phyloP scores from a whole-genome alignment of 805 yeast genomes.

The Pichia kluyveri region DNA sequence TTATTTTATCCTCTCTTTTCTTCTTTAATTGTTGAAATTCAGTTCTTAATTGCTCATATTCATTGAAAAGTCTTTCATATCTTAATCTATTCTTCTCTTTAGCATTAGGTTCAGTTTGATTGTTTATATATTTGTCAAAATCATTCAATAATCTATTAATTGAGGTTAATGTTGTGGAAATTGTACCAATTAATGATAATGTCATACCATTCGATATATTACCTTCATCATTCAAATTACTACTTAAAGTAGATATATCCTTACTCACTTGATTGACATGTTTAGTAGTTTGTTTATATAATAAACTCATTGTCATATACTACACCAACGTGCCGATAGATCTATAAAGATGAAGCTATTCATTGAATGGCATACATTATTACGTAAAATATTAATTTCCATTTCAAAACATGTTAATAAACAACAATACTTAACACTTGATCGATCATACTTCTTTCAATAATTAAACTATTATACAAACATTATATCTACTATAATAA shows the following conservation, averaged over 20 bases:
- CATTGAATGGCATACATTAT: too few species aligned
- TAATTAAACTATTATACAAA: too few species aligned
- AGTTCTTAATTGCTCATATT: constrained; percentile 35
- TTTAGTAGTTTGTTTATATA: constrained; percentile 83
- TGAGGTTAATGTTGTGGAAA: constrained; percentile 71
- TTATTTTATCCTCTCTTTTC: constrained; percentile 44
- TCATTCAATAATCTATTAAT: constrained; percentile 62
- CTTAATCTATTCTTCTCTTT: constrained; percentile 55
- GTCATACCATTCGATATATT: constrained; percentile 27
- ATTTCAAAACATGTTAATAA: too few species aligned
- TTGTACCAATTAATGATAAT: constrained; percentile 50
- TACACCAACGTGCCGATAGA: too few species aligned
- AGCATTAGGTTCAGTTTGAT: constrained; percentile 47
- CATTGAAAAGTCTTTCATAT: constrained; percentile 45
- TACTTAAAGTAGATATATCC: constrained; percentile 61
- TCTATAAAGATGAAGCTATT: too few species aligned
- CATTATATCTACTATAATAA: too few species aligned
- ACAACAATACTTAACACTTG: too few species aligned
- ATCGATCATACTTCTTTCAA: too few species aligned
- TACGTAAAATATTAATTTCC: too few species aligned
- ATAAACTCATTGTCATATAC: constrained; percentile 48
- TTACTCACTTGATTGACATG: constrained; percentile 66
- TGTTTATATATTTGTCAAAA: constrained; percentile 32
- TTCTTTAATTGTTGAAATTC: constrained; percentile 47
- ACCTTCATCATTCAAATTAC: constrained; percentile 37